phyloP scores from a whole-genome alignment of 2,329 filamentous ascomycete species.

The Ophiostoma himal-ulmi region DNA sequence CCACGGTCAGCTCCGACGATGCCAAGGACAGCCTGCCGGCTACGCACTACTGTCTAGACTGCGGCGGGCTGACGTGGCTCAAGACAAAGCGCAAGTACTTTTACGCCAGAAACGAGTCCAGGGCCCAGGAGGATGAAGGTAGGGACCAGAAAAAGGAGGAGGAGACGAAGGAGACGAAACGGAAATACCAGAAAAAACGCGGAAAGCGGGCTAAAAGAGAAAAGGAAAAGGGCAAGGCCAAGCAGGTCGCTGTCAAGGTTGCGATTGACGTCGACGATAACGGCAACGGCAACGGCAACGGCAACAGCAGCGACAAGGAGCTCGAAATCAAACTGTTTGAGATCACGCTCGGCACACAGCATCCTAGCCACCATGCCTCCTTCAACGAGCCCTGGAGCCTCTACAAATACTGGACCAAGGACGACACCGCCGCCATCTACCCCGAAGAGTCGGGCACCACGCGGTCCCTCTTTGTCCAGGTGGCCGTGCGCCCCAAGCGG shows the following conservation, averaged over 20 bases:
- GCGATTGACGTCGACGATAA: background rate
- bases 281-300: background rate
- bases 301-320: background rate
- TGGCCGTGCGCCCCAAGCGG: background rate
- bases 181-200: background rate
- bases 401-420: background rate
- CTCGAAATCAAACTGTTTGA: background rate
- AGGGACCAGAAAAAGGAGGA: background rate
- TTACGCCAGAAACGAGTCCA: background rate
- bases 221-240: constrained; percentile 10
- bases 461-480: constrained; percentile 20
- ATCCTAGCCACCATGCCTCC: constrained; percentile 21
- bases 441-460: constrained; percentile 21
- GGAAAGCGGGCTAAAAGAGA: background rate
- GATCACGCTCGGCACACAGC: background rate
- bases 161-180: background rate
- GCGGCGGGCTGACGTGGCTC: constrained; percentile 18
- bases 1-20: background rate
- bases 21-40: background rate
- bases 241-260: background rate
- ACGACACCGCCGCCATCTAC: background rate
- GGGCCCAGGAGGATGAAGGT: background rate
- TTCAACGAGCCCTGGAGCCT: constrained; percentile 18
- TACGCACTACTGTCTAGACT: constrained; percentile 7
- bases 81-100: constrained; percentile 5